Base-by-base conservation (phyloP, 2,329 filamentous ascomycete genomes). In the Rhynchosporium graminicola region DNA sequence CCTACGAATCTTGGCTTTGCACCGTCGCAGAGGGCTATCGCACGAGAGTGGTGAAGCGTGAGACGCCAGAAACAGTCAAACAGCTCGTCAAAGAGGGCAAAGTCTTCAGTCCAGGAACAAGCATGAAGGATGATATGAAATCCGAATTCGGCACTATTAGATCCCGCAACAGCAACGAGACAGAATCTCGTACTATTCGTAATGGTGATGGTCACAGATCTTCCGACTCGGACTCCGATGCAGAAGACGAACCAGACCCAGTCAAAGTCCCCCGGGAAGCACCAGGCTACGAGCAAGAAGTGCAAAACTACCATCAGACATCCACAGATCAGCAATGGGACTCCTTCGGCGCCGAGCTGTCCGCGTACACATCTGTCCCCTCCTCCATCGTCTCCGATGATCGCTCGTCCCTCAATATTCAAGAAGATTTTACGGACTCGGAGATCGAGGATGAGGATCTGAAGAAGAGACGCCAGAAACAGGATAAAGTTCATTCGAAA, bases 371-470 rank as follows among this genome's bases (percentile, higher is more conserved):
- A 13, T 65, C 63, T 1, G 36, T 51, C 12, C 26, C 48, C 3
- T 57, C 62, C 1, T 63, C 65, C 1, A 64, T 65, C n/a, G 40
- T 62, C 31, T 65, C 61, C 0, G 65, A 65, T 42, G 65, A 67
- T 13, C 33, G 28, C 6, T 51, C 45, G 5, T 52, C 48, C 3
- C 15, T 67, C 10, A 40, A 52, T 26, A 28, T 67, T 2, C 65
- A 67, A 46, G 65, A 67, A 36, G 65, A 67, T 48, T 43, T 67
- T 4, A 67, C 65, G 9, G 65, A 67, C 45, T 65, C 63, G 3
- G 65, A 67, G 58, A 65, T 67, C 54, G 65, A 67, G 2, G 65
- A 67, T 20, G 65, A 67, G 38, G 63, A 67, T 3, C 42, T 67
- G 50, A 67, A 67, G 60, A 67, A 65, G 51, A 46, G 63, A 43